These are phyloP conservation scores for Sphaerulina populicola DNA, from an alignment of 2,329 filamentous ascomycete species.

Conservation along the genomic window DNA sequence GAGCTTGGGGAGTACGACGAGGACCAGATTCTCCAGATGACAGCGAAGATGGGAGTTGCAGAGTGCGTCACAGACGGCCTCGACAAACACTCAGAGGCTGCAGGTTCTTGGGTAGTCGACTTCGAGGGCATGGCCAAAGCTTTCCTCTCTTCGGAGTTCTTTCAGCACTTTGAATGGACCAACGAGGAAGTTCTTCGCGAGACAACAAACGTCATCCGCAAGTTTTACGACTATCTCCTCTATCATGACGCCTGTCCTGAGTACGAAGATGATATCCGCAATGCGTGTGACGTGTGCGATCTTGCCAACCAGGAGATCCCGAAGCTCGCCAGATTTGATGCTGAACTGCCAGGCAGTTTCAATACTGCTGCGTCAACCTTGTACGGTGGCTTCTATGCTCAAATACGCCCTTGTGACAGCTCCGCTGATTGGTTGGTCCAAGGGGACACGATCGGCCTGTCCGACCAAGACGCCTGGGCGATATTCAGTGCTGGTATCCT, in stretches of 20 bases:
- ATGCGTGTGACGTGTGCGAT: slow-evolving; percentile 59
- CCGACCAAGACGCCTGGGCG: slow-evolving; percentile 40
- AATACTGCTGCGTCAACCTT: slow-evolving; percentile 66
- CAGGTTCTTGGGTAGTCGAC: slow-evolving; percentile 61
- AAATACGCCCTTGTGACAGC: slow-evolving; percentile 6
- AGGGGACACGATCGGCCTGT: slow-evolving; percentile 32
- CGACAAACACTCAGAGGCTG: slow-evolving; percentile 40
- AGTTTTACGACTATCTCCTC: slow-evolving; percentile 82
- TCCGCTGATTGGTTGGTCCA: slow-evolving; percentile 26
- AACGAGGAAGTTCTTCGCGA: slow-evolving; percentile 46
- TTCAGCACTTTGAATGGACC: slow-evolving; percentile 47
- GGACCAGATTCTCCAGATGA: slow-evolving; percentile 50
- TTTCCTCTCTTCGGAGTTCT: slow-evolving; percentile 48
- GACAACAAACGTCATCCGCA: slow-evolving; percentile 62
- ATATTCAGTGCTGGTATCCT: slow-evolving; percentile 46
- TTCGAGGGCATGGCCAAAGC: slow-evolving; percentile 69
- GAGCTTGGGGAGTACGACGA: slow-evolving; percentile 40
- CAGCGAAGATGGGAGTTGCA: slow-evolving; percentile 41
- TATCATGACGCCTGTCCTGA: slow-evolving; percentile 82
- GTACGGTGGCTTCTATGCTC: slow-evolving; percentile 49
- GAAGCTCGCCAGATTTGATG: slow-evolving; percentile 46
- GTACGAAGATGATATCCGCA: slow-evolving; percentile 57
- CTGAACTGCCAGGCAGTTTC: slow-evolving; percentile 64
- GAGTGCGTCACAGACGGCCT: slow-evolving; percentile 36
- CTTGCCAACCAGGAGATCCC: slow-evolving; percentile 59